These are phyloP conservation scores for Epichloe glyceriae DNA, from an alignment of 2,329 filamentous ascomycete species.

Conservation along the genomic window DNA sequence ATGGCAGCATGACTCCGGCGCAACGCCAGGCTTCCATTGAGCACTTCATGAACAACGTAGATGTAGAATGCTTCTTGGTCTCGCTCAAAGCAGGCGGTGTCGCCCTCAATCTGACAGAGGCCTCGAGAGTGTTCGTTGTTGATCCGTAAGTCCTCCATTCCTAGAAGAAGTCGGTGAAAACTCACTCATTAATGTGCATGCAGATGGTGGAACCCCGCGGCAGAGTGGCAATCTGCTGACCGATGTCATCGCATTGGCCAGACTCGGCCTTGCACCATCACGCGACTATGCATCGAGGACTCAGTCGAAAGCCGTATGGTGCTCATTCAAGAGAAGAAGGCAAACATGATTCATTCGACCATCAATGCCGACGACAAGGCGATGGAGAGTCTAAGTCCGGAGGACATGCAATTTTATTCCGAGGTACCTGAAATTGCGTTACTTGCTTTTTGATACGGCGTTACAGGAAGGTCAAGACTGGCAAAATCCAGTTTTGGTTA, in stretches of 20 bases:
- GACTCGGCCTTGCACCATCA: constrained; percentile 85
- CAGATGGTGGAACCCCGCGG: constrained; percentile 99
- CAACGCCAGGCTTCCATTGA: constrained; percentile 90
- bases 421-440: constrained; percentile 36
- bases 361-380: constrained; percentile 86
- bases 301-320: constrained; percentile 95
- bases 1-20: constrained; percentile 90
- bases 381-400: constrained; percentile 78
- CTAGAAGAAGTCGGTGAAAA: too few species aligned
- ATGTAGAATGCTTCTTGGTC: constrained; percentile 92
- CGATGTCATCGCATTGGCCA: constrained; percentile 92
- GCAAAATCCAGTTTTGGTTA: too few species aligned
- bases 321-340: constrained; percentile 94
- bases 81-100: constrained; percentile 94
- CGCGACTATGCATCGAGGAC: constrained; percentile 89
- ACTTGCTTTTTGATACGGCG: neutral
- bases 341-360: constrained; percentile 92
- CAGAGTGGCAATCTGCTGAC: constrained; percentile 96
- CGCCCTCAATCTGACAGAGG: constrained; percentile 88
- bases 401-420: constrained; percentile 97
- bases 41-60: constrained; percentile 88
- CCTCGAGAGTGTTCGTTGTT: constrained; percentile 87
- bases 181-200: constrained; percentile 11
- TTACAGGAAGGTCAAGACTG: too few species aligned
- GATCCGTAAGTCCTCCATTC: constrained; percentile 58